phyloP scores from a whole-genome alignment of 129 eudicot genomes.

The Smallanthus sonchifolius region DNA sequence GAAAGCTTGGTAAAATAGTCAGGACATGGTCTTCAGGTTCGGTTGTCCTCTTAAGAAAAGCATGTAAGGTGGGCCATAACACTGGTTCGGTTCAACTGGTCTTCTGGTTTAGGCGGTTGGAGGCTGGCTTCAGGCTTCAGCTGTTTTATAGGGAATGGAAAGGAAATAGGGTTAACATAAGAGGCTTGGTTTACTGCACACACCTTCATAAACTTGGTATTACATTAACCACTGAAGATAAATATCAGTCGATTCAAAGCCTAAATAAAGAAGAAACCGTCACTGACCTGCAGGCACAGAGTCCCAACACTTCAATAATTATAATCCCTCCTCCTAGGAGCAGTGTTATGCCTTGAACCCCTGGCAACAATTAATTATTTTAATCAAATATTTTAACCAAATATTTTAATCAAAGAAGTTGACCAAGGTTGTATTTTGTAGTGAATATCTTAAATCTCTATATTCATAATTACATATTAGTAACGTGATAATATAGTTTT shows the following conservation, averaged over 20 bases:
- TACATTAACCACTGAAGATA: background rate
- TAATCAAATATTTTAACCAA: no score
- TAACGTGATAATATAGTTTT: background rate
- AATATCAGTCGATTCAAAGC: slow-evolving; percentile 6
- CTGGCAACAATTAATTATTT: slow-evolving; percentile 43
- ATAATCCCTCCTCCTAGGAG: slow-evolving; percentile 67
- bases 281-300: slow-evolving; percentile 41
- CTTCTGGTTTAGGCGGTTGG: slow-evolving; percentile 82
- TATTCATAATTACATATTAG: background rate
- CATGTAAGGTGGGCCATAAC: slow-evolving; percentile 50
- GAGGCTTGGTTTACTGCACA: slow-evolving; percentile 42
- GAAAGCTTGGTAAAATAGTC: slow-evolving; percentile 53
- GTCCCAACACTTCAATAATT: slow-evolving; percentile 48
- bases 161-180: slow-evolving; percentile 65
- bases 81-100: slow-evolving; percentile 82
- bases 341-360: slow-evolving; percentile 65
- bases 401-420: no score
- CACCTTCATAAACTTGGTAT: slow-evolving; percentile 22
- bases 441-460: background rate
- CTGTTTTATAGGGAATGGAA: slow-evolving; percentile 71
- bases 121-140: slow-evolving; percentile 92
- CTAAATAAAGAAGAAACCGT: background rate
- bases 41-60: slow-evolving; percentile 58
- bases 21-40: slow-evolving; percentile 67
- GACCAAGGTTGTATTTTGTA: background rate